Conservation (phyloP, 108 stramenopile genomes). For the Craspedostauros australis region DNA sequence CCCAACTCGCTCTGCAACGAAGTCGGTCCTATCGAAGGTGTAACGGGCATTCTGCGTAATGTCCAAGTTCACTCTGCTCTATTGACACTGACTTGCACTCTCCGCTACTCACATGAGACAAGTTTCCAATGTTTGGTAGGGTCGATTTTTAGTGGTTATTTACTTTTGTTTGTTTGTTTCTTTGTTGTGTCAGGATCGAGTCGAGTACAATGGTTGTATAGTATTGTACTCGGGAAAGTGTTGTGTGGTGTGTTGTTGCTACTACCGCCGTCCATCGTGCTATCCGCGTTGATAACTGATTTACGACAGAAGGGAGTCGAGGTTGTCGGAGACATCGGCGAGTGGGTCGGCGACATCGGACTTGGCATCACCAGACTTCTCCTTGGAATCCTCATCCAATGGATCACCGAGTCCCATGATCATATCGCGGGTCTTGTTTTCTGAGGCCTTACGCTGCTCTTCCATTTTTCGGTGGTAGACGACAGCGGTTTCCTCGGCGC, state of each 20-base stretch:
- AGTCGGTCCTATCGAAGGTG: too few species aligned
- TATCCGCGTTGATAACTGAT: background rate
- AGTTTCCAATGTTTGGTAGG: background rate
- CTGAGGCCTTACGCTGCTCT: slow-evolving; percentile 86
- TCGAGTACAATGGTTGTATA: background rate
- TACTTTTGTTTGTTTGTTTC: slow-evolving; percentile 5
- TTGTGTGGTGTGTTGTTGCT: too few species aligned
- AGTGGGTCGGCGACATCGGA: slow-evolving; percentile 37
- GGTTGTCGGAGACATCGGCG: slow-evolving; percentile 68
- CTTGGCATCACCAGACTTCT: slow-evolving; percentile 13
- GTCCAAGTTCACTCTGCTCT: too few species aligned
- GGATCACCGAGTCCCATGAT: slow-evolving; percentile 90
- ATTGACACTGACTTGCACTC: too few species aligned
- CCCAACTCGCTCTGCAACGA: too few species aligned
- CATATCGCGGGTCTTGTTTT: slow-evolving; percentile 90
- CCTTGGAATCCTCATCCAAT: slow-evolving; percentile 76
- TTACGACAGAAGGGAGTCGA: slow-evolving; percentile 79
- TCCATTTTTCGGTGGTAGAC: slow-evolving; percentile 90
- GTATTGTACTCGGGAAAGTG: background rate
- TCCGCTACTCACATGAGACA: too few species aligned
- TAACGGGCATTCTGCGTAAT: too few species aligned
- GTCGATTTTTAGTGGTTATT: background rate
- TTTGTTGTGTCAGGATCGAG: background rate
- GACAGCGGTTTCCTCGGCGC: slow-evolving; percentile 84
- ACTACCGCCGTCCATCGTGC: background rate